These are phyloP conservation scores for Omphalea diandra DNA, from an alignment of 441 rosid species.

Conservation along the genomic window DNA sequence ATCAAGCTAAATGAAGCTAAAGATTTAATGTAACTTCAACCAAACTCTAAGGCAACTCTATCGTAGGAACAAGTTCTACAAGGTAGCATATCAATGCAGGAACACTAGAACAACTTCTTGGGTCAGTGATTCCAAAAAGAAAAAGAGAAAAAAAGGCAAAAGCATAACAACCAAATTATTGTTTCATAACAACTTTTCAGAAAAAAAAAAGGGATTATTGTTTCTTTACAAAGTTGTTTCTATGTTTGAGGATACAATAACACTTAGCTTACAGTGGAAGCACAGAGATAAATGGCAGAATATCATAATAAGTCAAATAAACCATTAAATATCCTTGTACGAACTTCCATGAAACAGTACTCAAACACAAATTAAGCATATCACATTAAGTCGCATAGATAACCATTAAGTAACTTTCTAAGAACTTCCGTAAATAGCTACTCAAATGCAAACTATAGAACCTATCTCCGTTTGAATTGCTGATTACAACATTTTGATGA, in stretches of 20 bases:
- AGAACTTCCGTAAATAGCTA: background rate
- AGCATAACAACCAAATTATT: background rate
- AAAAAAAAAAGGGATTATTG: too few species aligned
- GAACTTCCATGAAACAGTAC: too few species aligned
- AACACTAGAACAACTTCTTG: background rate
- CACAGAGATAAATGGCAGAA: background rate
- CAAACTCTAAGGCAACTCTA: background rate
- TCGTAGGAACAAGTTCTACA: background rate
- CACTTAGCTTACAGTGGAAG: background rate
- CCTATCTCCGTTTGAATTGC: background rate
- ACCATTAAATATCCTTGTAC: too few species aligned
- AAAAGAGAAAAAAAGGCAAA: background rate
- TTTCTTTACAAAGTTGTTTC: background rate
- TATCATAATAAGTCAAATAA: too few species aligned
- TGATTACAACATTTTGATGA: conserved; percentile 4
- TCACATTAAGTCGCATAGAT: background rate
- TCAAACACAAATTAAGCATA: too few species aligned
- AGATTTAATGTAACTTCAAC: background rate
- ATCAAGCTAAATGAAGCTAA: background rate
- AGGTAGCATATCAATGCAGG: background rate
- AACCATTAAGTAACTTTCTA: background rate
- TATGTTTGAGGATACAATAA: background rate
- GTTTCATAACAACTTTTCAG: too few species aligned
- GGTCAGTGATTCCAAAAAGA: background rate
- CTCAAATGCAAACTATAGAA: conserved; percentile 8